These are phyloP conservation scores for Blastobotrys americana DNA, from an alignment of 805 yeast genomes.

Conservation along the genomic window DNA sequence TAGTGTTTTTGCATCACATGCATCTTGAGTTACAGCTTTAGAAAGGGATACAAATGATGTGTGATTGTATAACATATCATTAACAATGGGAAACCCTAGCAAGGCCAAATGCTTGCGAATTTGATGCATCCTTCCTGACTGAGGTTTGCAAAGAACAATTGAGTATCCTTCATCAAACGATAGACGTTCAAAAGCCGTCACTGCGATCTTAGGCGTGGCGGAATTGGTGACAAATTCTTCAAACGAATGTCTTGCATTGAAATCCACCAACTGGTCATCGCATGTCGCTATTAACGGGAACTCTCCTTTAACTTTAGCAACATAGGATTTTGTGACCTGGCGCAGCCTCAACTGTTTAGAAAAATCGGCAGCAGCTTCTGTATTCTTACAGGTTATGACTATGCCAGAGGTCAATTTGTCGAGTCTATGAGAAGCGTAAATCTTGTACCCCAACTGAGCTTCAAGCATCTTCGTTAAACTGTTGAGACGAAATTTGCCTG, in stretches of 20 bases:
- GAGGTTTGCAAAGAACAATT: conserved; percentile 74
- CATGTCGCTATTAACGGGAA: conserved; percentile 49
- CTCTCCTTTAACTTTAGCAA: conserved; percentile 74
- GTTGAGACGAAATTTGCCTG: conserved; percentile 76
- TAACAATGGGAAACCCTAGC: conserved; percentile 78
- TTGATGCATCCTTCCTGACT: conserved; percentile 92
- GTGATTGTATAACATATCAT: conserved; percentile 81
- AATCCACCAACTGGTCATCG: conserved; percentile 54
- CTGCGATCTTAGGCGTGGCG: conserved; percentile 46
- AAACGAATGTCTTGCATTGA: conserved; percentile 58
- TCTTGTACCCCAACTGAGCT: conserved; percentile 50
- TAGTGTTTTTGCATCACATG: conserved; percentile 40
- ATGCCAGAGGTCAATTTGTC: conserved; percentile 83
- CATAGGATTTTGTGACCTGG: conserved; percentile 64
- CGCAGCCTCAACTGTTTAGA: conserved; percentile 54
- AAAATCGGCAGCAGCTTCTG: conserved; percentile 60
- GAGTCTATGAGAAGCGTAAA: conserved; percentile 73
- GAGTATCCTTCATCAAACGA: conserved; percentile 44
- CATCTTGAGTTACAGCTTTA: conserved; percentile 50
- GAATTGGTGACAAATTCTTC: conserved; percentile 1
- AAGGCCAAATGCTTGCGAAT: conserved; percentile 85
- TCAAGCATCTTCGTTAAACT: conserved; percentile 70
- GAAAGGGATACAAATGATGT: conserved; percentile 54
- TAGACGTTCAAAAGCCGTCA: conserved; percentile 53
- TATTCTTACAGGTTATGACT: conserved; percentile 70